Conservation (phyloP, 2,329 filamentous ascomycete species). For the Daldinia sp. region DNA sequence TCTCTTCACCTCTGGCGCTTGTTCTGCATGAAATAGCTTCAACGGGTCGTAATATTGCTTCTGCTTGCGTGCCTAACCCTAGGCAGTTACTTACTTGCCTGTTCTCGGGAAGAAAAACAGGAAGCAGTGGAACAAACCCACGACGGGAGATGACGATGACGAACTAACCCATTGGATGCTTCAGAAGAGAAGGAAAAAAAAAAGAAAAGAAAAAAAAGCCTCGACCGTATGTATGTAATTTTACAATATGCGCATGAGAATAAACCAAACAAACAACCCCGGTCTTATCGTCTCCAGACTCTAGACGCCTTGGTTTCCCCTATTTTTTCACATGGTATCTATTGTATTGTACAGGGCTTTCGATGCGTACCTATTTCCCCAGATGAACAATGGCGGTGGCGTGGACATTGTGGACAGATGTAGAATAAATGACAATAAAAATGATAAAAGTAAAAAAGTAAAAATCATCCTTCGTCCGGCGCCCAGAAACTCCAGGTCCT, state of each 20-base stretch:
- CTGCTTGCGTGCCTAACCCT: not conserved
- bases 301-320: slow-evolving; percentile 23
- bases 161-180: not conserved
- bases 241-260: not conserved
- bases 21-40: not conserved
- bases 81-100: not conserved
- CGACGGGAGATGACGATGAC: not conserved
- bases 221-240: not conserved
- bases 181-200: too few relatives aligned
- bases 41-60: not conserved
- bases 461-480: slow-evolving; percentile 18
- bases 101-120: not conserved
- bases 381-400: not conserved
- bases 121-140: not conserved
- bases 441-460: slow-evolving; percentile 3
- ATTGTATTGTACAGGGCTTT: slow-evolving; percentile 36
- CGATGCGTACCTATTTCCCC: slow-evolving; percentile 32
- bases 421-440: not conserved
- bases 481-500: slow-evolving; percentile 36
- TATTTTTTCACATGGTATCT: slow-evolving; percentile 37
- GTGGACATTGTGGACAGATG: too few relatives aligned
- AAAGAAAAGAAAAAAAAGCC: too few relatives aligned
- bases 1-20: too few relatives aligned
- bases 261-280: not conserved
- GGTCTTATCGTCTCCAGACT: slow-evolving; percentile 11